phyloP scores from a whole-genome alignment of 1,284 basidiomycete genomes.

The Microbotryum intermedium region DNA sequence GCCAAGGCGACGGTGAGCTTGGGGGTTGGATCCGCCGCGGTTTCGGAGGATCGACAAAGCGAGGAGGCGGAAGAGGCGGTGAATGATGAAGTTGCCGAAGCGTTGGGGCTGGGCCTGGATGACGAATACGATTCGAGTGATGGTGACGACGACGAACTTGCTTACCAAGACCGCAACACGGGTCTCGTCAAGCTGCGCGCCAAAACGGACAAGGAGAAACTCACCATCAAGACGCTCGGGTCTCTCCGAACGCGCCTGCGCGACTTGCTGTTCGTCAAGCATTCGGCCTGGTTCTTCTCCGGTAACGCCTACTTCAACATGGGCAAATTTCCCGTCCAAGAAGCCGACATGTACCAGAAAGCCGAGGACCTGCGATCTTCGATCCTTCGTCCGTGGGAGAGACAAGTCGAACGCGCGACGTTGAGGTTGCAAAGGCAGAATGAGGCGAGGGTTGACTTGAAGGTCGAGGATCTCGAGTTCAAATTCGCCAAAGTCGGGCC shows the following conservation, averaged over 20 bases:
- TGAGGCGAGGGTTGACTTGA: constrained; percentile 3
- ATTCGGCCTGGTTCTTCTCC: constrained; percentile 27
- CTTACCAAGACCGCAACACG: neutral
- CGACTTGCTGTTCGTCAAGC: constrained; percentile 29
- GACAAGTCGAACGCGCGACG: constrained; percentile 13
- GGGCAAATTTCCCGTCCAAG: constrained; percentile 13
- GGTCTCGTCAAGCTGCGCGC: neutral
- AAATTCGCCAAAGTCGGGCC: constrained; percentile 8
- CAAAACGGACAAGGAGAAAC: constrained; percentile 11
- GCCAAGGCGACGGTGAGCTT: neutral
- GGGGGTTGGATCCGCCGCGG: neutral
- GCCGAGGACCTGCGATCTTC: constrained; percentile 19
- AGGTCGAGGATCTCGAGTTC: constrained; percentile 24
- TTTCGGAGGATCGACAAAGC: too few species aligned
- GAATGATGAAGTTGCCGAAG: constrained; percentile 6
- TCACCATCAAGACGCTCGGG: constrained; percentile 1
- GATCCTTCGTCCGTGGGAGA: constrained; percentile 18
- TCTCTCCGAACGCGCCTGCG: constrained; percentile 21
- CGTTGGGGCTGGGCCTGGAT: constrained; percentile 19
- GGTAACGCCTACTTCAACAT: constrained; percentile 32
- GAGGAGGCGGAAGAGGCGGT: too few species aligned
- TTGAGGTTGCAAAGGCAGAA: neutral
- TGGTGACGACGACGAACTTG: neutral
- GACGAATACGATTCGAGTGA: constrained; percentile 6
- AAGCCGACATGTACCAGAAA: constrained; percentile 12